Conservation (phyloP, 2,329 filamentous ascomycete species). For the Microascus cirrosus region DNA sequence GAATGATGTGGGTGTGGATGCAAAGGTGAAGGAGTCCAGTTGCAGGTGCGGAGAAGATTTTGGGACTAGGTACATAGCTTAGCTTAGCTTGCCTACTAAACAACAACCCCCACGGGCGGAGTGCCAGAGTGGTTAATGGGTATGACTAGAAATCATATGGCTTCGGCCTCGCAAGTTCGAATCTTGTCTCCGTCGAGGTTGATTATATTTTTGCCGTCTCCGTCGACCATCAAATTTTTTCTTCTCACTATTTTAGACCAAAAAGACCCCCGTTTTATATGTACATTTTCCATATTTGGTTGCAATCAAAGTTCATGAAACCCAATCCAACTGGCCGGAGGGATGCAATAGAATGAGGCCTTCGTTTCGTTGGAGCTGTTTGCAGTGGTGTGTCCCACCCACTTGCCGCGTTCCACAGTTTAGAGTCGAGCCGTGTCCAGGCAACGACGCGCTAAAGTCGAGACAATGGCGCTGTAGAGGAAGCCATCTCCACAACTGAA, state of each 20-base stretch:
- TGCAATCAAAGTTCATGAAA: too few species aligned
- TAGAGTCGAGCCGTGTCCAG: neutral
- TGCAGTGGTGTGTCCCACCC: neutral
- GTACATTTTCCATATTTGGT: neutral
- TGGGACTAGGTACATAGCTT: too few species aligned
- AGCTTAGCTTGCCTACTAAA: neutral
- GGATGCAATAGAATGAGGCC: too few species aligned
- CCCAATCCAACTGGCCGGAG: too few species aligned
- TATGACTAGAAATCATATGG: slow-evolving; percentile 1
- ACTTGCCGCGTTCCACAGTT: neutral
- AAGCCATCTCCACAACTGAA: neutral
- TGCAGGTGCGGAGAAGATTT: too few species aligned
- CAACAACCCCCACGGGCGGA: neutral
- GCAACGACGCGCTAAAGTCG: neutral
- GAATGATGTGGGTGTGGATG: too few species aligned
- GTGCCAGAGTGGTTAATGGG: slow-evolving; percentile 2
- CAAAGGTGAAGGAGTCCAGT: too few species aligned
- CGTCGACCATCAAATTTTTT: neutral
- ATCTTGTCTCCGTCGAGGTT: neutral
- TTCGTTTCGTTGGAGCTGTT: neutral
- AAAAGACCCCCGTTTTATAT: neutral
- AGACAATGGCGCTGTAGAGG: neutral
- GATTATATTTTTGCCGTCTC: neutral
- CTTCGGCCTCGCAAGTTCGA: neutral
- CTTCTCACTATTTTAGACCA: too few species aligned